Evolutionary conservation across 1,139 yeast species (phyloP).

Genomic region (Arxiozyma heterogenica): DNA sequence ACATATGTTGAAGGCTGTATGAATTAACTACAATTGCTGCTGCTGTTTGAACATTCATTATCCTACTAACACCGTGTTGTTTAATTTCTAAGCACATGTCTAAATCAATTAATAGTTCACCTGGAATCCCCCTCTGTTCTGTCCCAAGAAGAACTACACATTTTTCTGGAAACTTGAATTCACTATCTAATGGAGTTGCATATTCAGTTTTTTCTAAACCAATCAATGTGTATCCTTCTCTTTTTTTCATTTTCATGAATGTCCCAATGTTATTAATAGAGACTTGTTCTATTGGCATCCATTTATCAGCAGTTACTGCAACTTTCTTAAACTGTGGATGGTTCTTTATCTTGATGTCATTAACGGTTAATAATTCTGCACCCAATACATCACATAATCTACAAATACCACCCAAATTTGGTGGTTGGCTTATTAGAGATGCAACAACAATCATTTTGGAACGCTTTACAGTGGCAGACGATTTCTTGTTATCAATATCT

Average conservation of each 20-base stretch:
- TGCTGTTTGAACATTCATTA: slow-evolving; percentile 96
- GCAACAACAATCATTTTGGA: slow-evolving; percentile 49
- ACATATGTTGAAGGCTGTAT: slow-evolving; percentile 63
- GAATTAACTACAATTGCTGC: slow-evolving; percentile 91
- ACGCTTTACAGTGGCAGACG: slow-evolving; percentile 16
- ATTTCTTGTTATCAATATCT: slow-evolving; percentile 39
- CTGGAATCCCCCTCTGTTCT: slow-evolving; percentile 89
- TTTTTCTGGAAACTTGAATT: slow-evolving; percentile 66
- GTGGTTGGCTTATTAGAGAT: slow-evolving; percentile 83
- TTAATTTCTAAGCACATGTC: slow-evolving; percentile 86
- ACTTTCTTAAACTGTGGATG: slow-evolving; percentile 73
- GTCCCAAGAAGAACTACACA: slow-evolving; percentile 72
- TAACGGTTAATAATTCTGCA: slow-evolving; percentile 69
- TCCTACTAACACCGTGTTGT: slow-evolving; percentile 83
- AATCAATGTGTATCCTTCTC: slow-evolving; percentile 73
- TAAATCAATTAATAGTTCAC: slow-evolving; percentile 68
- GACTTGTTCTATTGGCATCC: slow-evolving; percentile 95
- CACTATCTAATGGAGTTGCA: slow-evolving; percentile 56
- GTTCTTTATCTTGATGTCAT: slow-evolving; percentile 54
- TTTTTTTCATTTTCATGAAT: slow-evolving; percentile 55
- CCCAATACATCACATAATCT: slow-evolving; percentile 87
- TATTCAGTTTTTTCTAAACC: slow-evolving; percentile 91
- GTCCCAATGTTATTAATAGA: slow-evolving; percentile 43
- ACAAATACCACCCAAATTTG: slow-evolving; percentile 90
- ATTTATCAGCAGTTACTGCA: slow-evolving; percentile 87